Conservation (phyloP, 768 basidiomycete species). For the Boletus vinaceobasis region DNA sequence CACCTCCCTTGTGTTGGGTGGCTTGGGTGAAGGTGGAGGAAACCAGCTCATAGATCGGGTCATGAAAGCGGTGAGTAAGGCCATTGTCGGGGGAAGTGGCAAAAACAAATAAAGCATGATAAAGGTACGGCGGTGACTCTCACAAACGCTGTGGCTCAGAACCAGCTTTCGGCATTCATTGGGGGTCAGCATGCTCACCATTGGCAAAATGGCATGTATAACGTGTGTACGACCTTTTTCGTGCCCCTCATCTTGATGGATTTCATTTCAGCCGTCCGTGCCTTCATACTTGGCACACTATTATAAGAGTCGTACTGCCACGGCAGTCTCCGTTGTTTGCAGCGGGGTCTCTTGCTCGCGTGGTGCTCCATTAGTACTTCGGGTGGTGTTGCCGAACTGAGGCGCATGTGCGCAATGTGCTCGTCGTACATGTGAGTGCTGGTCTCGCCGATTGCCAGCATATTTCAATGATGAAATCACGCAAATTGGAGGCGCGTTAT, state of each 20-base stretch:
- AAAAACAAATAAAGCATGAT: slow-evolving; percentile 76
- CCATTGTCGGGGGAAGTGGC: slow-evolving; percentile 65
- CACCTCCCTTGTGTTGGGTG: slow-evolving; percentile 26
- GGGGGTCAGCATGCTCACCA: slow-evolving; percentile 54
- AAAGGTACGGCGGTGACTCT: slow-evolving; percentile 83
- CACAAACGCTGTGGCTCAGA: slow-evolving; percentile 78
- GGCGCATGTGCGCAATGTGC: not conserved
- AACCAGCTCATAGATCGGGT: slow-evolving; percentile 80
- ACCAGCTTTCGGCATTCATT: slow-evolving; percentile 38
- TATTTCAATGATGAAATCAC: not conserved
- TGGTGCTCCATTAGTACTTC: too few species aligned
- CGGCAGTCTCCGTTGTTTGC: not conserved
- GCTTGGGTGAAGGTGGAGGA: slow-evolving; percentile 42
- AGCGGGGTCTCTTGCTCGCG: not conserved
- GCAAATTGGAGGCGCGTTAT: not conserved
- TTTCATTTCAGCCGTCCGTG: not conserved
- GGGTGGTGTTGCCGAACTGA: too few species aligned
- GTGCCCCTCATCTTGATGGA: too few species aligned
- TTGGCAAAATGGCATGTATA: slow-evolving; percentile 42
- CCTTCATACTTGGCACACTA: not conserved
- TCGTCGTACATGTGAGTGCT: too few species aligned
- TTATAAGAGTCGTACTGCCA: not conserved
- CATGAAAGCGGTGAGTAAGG: slow-evolving; percentile 75
- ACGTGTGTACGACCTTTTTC: too few species aligned
- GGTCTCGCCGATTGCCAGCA: not conserved